Evolutionary conservation across 164 flowering plant genomes (phyloP), one percentile per base, ranked within the genome.

Genomic region (Macadamia integrifolia): DNA sequence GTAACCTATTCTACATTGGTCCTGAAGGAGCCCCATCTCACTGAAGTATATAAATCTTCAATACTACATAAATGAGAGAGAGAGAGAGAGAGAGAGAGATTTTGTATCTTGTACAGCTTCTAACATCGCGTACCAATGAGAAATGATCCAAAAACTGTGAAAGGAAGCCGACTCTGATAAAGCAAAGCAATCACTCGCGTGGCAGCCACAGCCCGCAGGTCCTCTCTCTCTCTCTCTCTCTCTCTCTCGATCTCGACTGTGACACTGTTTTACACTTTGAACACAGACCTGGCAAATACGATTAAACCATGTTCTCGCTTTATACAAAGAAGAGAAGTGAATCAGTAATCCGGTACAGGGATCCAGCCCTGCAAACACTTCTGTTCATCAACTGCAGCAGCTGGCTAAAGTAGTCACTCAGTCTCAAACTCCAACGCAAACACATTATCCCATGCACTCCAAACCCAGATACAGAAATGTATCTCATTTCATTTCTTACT

Each of bases 391-490:
- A 46, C n/a, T 65, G 48, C 13, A 8, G 6, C 59, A 29, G 42
- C 18, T 23, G 11, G 9, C 62, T 58, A 48, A 42, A 58, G 53
- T 17, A 61, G 18, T 9, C 35, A 43, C 14, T 56, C 65, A 61
- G 65, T 29, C 65, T 65, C 74, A 65, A 65, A 71, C 58, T 71
- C 60, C 69, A 71, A 71, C 6, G 65, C 69, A 66, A 60, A 30
- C 74, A 60, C 18, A 23, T 58, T 46, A 46, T 5, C 52, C 7
- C 17, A 3, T 11, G 55, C 0, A 4, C 9, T 14, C 9, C 55
- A 50, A 14, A 50, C 15, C 9, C 14, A 50, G 55, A 50, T 10
- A 4, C 9, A 50, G 13, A 50, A 9, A 50, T 9, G 6, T 43
- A 17, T 30, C 7, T 7, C 48, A 65, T 23, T 23, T 23, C 23